Conservation (phyloP, 306 rosid species). For the Elaeagnus macrophylla region DNA sequence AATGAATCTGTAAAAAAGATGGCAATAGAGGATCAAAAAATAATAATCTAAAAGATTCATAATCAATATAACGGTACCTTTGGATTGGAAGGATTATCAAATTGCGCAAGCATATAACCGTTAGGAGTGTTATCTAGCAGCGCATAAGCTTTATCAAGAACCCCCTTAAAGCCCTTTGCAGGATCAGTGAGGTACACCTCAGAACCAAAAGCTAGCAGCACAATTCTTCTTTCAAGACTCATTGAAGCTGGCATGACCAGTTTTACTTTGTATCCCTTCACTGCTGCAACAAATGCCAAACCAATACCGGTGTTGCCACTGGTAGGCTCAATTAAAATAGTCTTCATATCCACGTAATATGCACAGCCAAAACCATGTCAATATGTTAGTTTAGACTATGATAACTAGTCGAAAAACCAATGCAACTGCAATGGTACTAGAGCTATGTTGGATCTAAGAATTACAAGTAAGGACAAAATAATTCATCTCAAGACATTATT, state of each 20-base stretch:
- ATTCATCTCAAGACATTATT: neutral
- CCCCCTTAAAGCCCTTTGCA: conserved; percentile 41
- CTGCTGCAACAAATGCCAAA: conserved; percentile 64
- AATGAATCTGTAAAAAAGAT: conserved; percentile 45
- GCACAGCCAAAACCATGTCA: conserved; percentile 15
- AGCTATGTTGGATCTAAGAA: neutral
- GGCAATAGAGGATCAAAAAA: conserved; percentile 3
- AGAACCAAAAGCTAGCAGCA: conserved; percentile 70
- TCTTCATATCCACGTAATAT: conserved; percentile 29
- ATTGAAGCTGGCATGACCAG: conserved; percentile 48
- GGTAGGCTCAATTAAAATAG: conserved; percentile 62
- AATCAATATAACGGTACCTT: conserved; percentile 24
- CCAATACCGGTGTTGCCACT: conserved; percentile 88
- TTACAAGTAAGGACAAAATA: neutral
- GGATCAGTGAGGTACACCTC: conserved; percentile 59
- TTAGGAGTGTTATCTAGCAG: conserved; percentile 40
- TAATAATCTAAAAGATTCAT: conserved; percentile 1
- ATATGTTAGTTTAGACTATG: conserved; percentile 10
- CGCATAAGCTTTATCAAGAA: conserved; percentile 48
- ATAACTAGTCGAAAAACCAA: neutral
- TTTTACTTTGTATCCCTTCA: conserved; percentile 57
- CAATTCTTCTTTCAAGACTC: conserved; percentile 60
- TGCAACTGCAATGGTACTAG: neutral
- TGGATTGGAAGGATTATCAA: conserved; percentile 66
- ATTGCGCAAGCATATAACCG: conserved; percentile 45